Percentiles rank a stretch among this genome's conserved stretches.
Conservation (phyloP, 23 red algal species). For the Gracilaria domingensis region DNA sequence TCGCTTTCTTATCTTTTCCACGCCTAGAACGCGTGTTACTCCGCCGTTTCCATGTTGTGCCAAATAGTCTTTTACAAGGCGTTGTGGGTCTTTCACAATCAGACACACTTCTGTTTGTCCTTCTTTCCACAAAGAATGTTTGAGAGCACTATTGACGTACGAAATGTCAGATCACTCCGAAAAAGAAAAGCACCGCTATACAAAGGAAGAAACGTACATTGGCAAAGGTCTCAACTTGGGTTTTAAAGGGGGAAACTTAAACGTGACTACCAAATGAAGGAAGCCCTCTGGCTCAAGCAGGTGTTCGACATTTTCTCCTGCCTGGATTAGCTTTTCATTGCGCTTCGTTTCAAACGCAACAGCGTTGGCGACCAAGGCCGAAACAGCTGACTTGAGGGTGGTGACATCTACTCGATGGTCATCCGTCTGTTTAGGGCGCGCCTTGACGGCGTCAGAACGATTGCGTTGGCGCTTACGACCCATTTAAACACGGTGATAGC, state of each 20-base stretch:
- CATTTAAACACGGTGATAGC: neutral
- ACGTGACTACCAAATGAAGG: constrained; percentile 38
- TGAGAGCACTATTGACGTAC: neutral
- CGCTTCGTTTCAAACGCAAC: constrained; percentile 19
- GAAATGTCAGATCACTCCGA: neutral
- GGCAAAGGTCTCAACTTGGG: neutral
- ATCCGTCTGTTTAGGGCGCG: neutral
- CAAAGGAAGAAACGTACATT: constrained; percentile 33
- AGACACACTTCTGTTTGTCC: constrained; percentile 77
- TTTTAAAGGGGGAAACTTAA: constrained; percentile 22
- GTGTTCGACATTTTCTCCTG: neutral
- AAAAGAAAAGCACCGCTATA: neutral
- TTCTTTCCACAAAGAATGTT: constrained; percentile 52
- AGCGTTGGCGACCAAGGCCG: constrained; percentile 11
- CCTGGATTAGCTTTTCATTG: neutral
- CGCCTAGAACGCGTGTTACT: constrained; percentile 83
- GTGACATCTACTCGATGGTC: neutral
- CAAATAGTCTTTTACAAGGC: constrained; percentile 81
- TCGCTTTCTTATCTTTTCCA: constrained; percentile 72
- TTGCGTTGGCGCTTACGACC: neutral
- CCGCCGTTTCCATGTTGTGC: constrained; percentile 32
- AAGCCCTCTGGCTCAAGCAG: neutral
- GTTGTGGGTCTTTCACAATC: constrained; percentile 89
- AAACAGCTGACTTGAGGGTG: constrained; percentile 32
- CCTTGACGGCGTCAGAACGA: neutral